Evolutionary conservation across 2,329 filamentous ascomycete species (phyloP).

Genomic region (Acrocalymma vagum): DNA sequence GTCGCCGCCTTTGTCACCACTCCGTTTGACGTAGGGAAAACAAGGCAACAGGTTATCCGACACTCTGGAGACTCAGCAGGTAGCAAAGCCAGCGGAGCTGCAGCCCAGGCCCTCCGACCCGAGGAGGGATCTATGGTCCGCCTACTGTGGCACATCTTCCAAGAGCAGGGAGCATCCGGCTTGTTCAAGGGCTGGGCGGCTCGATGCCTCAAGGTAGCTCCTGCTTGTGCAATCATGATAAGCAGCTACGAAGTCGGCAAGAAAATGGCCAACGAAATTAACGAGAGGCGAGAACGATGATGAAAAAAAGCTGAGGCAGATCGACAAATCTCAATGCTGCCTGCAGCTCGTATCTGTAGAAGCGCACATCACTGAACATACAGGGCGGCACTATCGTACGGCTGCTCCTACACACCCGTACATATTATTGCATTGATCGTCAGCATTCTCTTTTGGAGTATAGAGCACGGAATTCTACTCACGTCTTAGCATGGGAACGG

Average conservation of each 20-base stretch:
- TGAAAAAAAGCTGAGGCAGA: slow-evolving; percentile 15
- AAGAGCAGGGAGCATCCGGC: slow-evolving; percentile 80
- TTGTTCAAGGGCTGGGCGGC: slow-evolving; percentile 94
- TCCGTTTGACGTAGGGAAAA: slow-evolving; percentile 98
- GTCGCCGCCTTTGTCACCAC: slow-evolving; percentile 89
- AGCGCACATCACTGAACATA: neutral
- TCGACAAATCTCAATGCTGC: too few species aligned
- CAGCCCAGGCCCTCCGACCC: slow-evolving; percentile 59
- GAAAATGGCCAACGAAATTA: slow-evolving; percentile 80
- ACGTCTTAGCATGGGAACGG: too few species aligned
- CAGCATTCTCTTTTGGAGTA: too few species aligned
- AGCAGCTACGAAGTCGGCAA: slow-evolving; percentile 97
- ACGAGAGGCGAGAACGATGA: slow-evolving; percentile 60
- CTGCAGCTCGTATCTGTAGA: too few species aligned
- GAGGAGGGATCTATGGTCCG: slow-evolving; percentile 82
- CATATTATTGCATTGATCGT: too few species aligned
- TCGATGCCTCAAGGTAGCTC: slow-evolving; percentile 90
- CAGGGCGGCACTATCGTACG: too few species aligned
- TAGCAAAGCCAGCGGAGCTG: slow-evolving; percentile 47
- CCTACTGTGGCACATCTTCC: slow-evolving; percentile 91
- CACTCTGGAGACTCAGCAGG: slow-evolving; percentile 62
- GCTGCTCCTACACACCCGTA: too few species aligned
- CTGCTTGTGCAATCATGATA: slow-evolving; percentile 99
- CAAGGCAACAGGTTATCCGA: slow-evolving; percentile 83
- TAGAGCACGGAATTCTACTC: too few species aligned